Percentiles rank a stretch among this genome's conserved stretches.
phyloP scores from a whole-genome alignment of 176 grass and related monocot genomes.

The Hyparrhenia diplandra region DNA sequence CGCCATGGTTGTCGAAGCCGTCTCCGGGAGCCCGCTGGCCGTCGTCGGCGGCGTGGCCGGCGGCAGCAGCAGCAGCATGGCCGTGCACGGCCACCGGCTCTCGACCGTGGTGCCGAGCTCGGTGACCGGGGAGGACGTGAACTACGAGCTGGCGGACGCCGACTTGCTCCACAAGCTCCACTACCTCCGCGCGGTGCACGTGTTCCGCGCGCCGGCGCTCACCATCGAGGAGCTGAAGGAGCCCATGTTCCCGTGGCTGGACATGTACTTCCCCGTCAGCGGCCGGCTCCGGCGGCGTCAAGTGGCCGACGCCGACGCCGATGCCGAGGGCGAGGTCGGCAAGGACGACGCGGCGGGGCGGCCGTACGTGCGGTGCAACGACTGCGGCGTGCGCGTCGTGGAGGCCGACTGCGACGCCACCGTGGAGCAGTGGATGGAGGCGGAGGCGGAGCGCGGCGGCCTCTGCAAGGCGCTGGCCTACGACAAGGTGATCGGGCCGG shows the following conservation, averaged over 20 bases:
- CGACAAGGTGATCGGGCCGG: constrained; percentile 53
- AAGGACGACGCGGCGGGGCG: background rate
- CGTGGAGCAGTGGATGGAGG: constrained; percentile 45
- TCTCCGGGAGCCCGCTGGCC: background rate
- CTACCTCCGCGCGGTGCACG: constrained; percentile 48
- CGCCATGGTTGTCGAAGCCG: constrained; percentile 15
- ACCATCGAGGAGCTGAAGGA: constrained; percentile 21
- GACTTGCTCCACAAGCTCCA: constrained; percentile 56
- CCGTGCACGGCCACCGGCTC: constrained; percentile 52
- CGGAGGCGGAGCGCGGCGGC: constrained; percentile 5
- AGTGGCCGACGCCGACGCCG: too few relatives aligned
- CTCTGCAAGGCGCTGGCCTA: constrained; percentile 12
- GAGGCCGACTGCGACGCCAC: constrained; percentile 35
- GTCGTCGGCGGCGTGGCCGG: background rate
- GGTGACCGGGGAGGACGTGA: constrained; percentile 51
- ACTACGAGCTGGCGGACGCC: constrained; percentile 33
- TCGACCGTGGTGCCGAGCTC: constrained; percentile 75
- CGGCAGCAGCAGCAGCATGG: background rate
- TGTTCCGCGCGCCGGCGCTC: constrained; percentile 24
- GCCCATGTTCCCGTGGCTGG: constrained; percentile 50
- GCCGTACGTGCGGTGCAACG: constrained; percentile 61
- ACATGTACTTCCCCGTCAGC: constrained; percentile 28
- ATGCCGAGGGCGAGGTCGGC: too few relatives aligned
- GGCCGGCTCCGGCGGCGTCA: constrained; percentile 29
- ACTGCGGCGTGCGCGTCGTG: constrained; percentile 56